These are phyloP conservation scores for Ensete ventricosum DNA, from an alignment of 176 grass and related monocot genomes.

Conservation along the genomic window DNA sequence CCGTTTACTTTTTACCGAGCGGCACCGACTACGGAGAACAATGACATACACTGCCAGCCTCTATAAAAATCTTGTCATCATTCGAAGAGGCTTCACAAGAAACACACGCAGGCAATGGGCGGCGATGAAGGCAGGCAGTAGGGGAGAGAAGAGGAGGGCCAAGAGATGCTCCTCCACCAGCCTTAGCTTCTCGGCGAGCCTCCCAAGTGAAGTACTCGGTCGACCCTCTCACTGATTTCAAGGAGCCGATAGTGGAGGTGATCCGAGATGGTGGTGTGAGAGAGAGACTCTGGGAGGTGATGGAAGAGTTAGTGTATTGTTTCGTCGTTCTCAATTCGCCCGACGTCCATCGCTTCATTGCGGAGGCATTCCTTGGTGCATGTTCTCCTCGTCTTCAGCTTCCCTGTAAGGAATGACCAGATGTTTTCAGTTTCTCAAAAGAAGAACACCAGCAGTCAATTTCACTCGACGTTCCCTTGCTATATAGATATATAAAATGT, in stretches of 20 bases:
- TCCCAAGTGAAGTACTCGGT: background rate
- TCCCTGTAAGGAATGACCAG: background rate
- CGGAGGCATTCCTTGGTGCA: background rate
- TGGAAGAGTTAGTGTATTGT: background rate
- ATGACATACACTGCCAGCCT: too few species aligned
- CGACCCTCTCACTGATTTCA: background rate
- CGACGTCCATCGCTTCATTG: background rate
- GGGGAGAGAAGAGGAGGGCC: background rate
- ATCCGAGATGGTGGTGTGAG: background rate
- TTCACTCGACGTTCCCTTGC: too few species aligned
- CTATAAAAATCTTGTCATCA: too few species aligned
- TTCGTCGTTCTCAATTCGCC: background rate
- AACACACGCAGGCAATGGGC: background rate
- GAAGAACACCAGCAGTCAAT: too few species aligned
- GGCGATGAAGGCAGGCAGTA: background rate
- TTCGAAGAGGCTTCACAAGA: too few species aligned
- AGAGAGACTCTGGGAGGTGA: background rate
- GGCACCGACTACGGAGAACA: too few species aligned
- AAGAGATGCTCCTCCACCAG: background rate
- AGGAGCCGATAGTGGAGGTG: background rate
- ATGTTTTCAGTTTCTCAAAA: too few species aligned
- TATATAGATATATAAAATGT: background rate
- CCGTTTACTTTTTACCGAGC: too few species aligned
- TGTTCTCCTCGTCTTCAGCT: background rate
- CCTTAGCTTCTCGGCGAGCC: background rate